Evolutionary conservation across 2,329 filamentous ascomycete species (phyloP).

Genomic region (Periconia digitata): DNA sequence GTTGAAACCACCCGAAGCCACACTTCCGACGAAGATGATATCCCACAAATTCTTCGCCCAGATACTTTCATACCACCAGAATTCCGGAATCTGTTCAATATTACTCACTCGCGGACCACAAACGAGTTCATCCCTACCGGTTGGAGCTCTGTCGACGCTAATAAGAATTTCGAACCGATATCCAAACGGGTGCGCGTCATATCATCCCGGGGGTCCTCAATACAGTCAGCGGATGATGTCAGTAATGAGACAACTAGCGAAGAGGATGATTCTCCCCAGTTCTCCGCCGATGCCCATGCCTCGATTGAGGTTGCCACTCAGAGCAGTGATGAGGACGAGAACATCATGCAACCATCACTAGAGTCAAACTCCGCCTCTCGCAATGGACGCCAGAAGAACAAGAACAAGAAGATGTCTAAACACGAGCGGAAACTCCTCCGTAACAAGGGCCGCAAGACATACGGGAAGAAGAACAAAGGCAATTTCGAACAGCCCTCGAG

Average conservation of each 20-base stretch:
- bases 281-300: slow-evolving; percentile 26
- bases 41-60: slow-evolving; percentile 53
- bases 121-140: slow-evolving; percentile 68
- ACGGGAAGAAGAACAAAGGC: slow-evolving; percentile 33
- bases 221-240: slow-evolving; percentile 30
- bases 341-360: slow-evolving; percentile 31
- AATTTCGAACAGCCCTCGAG: slow-evolving; percentile 29
- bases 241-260: slow-evolving; percentile 36
- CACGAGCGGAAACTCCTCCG: slow-evolving; percentile 33
- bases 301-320: slow-evolving; percentile 33
- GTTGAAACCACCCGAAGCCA: slow-evolving; percentile 36
- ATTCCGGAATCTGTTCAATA: slow-evolving; percentile 65
- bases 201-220: slow-evolving; percentile 37
- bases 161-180: slow-evolving; percentile 59
- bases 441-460: slow-evolving; percentile 37
- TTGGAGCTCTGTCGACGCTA: slow-evolving; percentile 64
- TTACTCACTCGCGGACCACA: slow-evolving; percentile 63
- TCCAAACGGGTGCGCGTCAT: slow-evolving; percentile 47
- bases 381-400: slow-evolving; percentile 36
- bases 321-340: slow-evolving; percentile 35
- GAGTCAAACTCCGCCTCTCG: slow-evolving; percentile 24
- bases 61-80: slow-evolving; percentile 66
- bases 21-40: slow-evolving; percentile 20
- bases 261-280: slow-evolving; percentile 34
- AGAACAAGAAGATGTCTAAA: slow-evolving; percentile 34